A percentile compares a stretch with the other conserved stretches of the same genome.
These are phyloP conservation scores for Chaetomium sp. DNA, from an alignment of 2,329 filamentous ascomycete genomes.

Conservation along the genomic window DNA sequence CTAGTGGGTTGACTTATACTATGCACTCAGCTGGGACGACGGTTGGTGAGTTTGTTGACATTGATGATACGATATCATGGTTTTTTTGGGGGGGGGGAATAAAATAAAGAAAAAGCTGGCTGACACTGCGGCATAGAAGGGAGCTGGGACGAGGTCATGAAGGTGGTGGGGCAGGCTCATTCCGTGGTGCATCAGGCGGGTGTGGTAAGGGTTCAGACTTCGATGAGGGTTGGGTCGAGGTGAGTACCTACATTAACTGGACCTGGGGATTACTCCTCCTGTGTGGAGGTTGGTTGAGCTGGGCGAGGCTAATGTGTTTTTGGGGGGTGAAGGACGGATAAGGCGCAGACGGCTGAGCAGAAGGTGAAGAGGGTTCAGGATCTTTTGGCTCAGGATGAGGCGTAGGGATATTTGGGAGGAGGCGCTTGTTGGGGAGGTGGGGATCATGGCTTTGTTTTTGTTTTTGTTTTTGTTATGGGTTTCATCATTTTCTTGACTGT, in stretches of 20 bases:
- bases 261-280: neutral
- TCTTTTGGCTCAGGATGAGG: conserved; percentile 34
- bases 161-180: conserved; percentile 79
- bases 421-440: too few relatives aligned
- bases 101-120: neutral
- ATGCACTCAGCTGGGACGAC: conserved; percentile 96
- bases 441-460: too few relatives aligned
- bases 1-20: conserved; percentile 71
- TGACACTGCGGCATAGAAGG: conserved; percentile 55
- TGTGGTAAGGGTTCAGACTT: conserved; percentile 77
- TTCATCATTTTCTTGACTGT: too few relatives aligned
- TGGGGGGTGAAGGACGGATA: conserved; percentile 62
- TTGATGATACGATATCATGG: neutral
- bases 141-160: conserved; percentile 82
- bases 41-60: conserved; percentile 58
- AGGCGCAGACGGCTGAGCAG: conserved; percentile 72
- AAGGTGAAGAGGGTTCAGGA: conserved; percentile 62
- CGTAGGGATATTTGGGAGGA: too few relatives aligned
- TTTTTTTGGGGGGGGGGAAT: too few relatives aligned
- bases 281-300: neutral
- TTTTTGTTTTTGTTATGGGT: neutral
- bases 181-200: conserved; percentile 68
- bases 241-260: conserved; percentile 30
- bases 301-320: neutral
- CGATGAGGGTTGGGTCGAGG: conserved; percentile 79